Evolutionary conservation across 345 rosid genomes (phyloP), one percentile per base, ranked within the genome.

Genomic region (Odontarrhena argentea): DNA sequence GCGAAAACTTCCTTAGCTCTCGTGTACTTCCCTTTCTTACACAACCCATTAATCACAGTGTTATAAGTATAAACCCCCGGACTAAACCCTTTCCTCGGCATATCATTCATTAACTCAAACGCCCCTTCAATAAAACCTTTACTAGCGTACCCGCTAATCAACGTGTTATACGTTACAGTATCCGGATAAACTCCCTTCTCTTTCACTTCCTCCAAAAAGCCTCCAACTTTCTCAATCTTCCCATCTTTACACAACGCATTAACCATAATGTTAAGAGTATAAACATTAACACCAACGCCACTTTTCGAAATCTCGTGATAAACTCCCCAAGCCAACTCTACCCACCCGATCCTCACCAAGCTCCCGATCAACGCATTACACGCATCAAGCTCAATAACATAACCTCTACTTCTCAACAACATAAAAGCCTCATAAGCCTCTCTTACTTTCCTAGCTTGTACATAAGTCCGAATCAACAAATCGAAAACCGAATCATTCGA

Each of bases 161-260:
- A 71, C 13, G 91, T 89, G 52, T 92, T 92, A 69, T 79, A 86
- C 1, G 92, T 89, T 43, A 92, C 95, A 8, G 53, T 50, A 76
- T 89, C 92, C 2, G 87, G 80, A 80, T 61, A 76, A 63, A 92
- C 60, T 9, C 86, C 87, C 25, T 78, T 89, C 70, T 50, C 77
- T 77, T 87, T 78, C 83, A 85, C 75, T 44, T 82, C 75, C 0
- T 68, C 40, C 28, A 92, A 41, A 74, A 88, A 82, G 5, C 49
- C 12, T 62, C 70, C 81, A 1, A 81, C 81, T 42, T 70, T 64
- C 49, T 70, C 84, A 53, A 85, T 68, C 61, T 84, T 82, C 54
- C 70, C 48, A 77, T 84, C 94, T 80, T 91, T 92, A 68, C 92
- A 92, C 77, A 87, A 73, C 2, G 96, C 95, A 80, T 89, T 87